These are phyloP conservation scores for Bruguiera parviflora DNA, from an alignment of 345 rosid genomes.

Conservation along the genomic window DNA sequence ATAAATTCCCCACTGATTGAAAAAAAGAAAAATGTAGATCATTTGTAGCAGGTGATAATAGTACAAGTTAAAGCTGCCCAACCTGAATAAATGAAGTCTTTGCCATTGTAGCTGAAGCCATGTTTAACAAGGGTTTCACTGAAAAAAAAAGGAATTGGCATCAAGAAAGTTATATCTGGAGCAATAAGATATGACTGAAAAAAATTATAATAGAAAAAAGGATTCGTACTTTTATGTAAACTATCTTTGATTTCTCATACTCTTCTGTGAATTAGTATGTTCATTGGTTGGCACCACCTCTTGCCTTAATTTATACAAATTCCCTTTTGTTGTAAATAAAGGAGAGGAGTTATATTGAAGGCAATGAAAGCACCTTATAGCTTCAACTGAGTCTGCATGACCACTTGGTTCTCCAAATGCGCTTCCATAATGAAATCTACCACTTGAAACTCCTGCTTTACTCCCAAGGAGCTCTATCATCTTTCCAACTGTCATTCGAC, in stretches of 20 bases:
- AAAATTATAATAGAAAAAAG: neutral
- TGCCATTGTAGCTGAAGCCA: slow-evolving; percentile 88
- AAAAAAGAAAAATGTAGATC: neutral
- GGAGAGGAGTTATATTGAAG: neutral
- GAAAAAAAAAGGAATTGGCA: slow-evolving; percentile 15
- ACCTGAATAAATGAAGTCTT: slow-evolving; percentile 95
- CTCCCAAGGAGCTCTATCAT: slow-evolving; percentile 98
- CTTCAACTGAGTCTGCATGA: slow-evolving; percentile 83
- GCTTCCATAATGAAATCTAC: slow-evolving; percentile 89
- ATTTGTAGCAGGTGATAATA: neutral
- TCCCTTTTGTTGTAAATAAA: neutral
- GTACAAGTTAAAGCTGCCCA: neutral
- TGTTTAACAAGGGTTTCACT: slow-evolving; percentile 72
- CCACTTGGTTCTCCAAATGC: slow-evolving; percentile 97
- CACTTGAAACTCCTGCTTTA: slow-evolving; percentile 88
- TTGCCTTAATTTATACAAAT: too few relatives aligned
- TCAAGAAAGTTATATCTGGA: slow-evolving; percentile 4
- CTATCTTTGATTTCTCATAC: too few relatives aligned
- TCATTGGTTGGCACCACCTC: too few relatives aligned
- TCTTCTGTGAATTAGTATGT: too few relatives aligned
- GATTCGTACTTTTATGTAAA: slow-evolving; percentile 1
- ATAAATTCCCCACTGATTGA: neutral
- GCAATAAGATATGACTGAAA: neutral
- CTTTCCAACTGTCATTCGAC: slow-evolving; percentile 99
- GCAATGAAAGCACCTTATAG: slow-evolving; percentile 48